Evolutionary conservation across 1,139 yeast genomes (phyloP), one percentile per base, ranked within the genome.

Genomic region (Diutina mesorugosa): DNA sequence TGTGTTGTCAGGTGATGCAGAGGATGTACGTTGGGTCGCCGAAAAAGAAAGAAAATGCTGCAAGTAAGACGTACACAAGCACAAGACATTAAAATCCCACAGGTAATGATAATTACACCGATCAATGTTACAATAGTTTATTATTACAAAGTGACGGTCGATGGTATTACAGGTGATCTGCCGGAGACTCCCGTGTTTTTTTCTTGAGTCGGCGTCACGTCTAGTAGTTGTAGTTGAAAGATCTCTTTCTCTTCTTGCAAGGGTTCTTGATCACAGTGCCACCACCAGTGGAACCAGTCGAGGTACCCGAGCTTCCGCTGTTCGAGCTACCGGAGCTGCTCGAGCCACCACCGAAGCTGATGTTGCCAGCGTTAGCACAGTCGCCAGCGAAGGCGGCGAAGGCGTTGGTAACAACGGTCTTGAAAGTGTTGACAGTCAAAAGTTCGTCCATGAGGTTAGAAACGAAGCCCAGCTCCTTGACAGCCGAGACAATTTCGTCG

Each of bases 351-450:
- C 47, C 47, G 21, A 18, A 28, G 30, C 35, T 28, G 16, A 30
- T 26, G 26, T 14, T 21, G 9, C 30, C 35, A n/a, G 12, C 32
- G 12, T 70, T 72, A 53, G 66, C 70, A 72, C 80, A 76, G 56
- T 72, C 64, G 58, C 75, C 75, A 58, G 70, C 67, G 50, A 77
- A 77, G 60, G 79, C 79, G 61, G 77, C 77, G 65, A 76, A 73
- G 47, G 79, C 78, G 59, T 72, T 76, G 59, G 72, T 72, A 59
- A 72, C 68, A 57, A 75, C 73, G 26, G 76, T 68, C 65, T 72
- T 67, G 61, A 76, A 72, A 46, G 78, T 75, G 54, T 65, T 67
- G 55, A 74, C 58, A 63, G 70, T 74, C 64, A 76, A 73, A 71
- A 76, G 74, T 58, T 70, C 69, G 61, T 72, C 62, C 64, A 76